Conservation (phyloP, 768 basidiomycete species). For the Pisolithus microcarpus region DNA sequence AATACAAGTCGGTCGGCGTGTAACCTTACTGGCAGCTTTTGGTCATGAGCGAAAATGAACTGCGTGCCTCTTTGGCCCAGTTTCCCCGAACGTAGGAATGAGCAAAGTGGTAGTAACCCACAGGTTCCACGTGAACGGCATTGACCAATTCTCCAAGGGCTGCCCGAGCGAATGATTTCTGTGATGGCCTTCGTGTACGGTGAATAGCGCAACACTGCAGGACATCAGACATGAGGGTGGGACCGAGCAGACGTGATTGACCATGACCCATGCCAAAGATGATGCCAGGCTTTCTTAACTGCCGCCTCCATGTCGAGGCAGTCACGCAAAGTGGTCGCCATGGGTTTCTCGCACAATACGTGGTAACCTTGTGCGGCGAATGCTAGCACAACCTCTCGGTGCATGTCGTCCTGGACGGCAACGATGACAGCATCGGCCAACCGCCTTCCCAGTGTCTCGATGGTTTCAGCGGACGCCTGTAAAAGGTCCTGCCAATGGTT, state of each 20-base stretch:
- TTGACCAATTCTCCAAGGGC: slow-evolving; percentile 76
- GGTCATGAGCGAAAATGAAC: slow-evolving; percentile 80
- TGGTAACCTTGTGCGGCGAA: slow-evolving; percentile 81
- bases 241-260: slow-evolving; percentile 21
- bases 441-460: slow-evolving; percentile 55
- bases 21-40: slow-evolving; percentile 80
- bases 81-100: slow-evolving; percentile 84
- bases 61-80: slow-evolving; percentile 63
- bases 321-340: slow-evolving; percentile 70
- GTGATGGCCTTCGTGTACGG: slow-evolving; percentile 71
- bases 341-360: slow-evolving; percentile 89
- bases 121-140: slow-evolving; percentile 76
- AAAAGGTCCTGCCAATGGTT: slow-evolving; percentile 63
- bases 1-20: background rate
- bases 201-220: slow-evolving; percentile 76
- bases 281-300: slow-evolving; percentile 56
- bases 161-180: slow-evolving; percentile 60
- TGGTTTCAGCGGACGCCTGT: slow-evolving; percentile 58
- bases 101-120: slow-evolving; percentile 83
- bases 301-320: slow-evolving; percentile 71
- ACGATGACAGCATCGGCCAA: slow-evolving; percentile 80
- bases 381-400: slow-evolving; percentile 63
- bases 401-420: slow-evolving; percentile 75
- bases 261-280: slow-evolving; percentile 90
- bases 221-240: background rate